Evolutionary conservation across 768 basidiomycete genomes (phyloP).

Genomic region (Tulasnella sp.): DNA sequence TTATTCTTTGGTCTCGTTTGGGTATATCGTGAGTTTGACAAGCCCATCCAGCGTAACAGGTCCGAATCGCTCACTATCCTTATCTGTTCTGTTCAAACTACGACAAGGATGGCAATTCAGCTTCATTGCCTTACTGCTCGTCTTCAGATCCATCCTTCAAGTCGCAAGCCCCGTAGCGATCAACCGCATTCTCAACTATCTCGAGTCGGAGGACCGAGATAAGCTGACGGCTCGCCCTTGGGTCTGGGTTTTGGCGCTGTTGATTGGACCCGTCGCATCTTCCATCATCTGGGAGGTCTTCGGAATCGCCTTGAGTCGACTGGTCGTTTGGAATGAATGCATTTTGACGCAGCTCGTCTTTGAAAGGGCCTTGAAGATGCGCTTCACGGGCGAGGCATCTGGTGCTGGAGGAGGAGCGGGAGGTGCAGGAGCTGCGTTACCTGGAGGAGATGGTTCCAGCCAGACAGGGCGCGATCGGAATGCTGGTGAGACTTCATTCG

Average conservation of each 20-base stretch:
- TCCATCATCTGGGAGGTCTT: slow-evolving; percentile 44
- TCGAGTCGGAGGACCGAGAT: slow-evolving; percentile 43
- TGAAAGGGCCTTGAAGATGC: slow-evolving; percentile 65
- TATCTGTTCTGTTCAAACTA: neutral
- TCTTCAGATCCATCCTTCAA: slow-evolving; percentile 13
- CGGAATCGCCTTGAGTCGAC: slow-evolving; percentile 36
- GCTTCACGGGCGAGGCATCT: slow-evolving; percentile 34
- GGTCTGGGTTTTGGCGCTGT: slow-evolving; percentile 34
- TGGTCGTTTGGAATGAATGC: slow-evolving; percentile 39
- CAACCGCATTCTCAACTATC: slow-evolving; percentile 32
- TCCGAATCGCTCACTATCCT: neutral
- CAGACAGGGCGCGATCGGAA: no score
- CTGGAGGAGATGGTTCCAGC: no score
- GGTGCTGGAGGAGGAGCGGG: neutral
- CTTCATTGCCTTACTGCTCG: neutral
- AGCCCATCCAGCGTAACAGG: neutral
- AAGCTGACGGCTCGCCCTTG: slow-evolving; percentile 46
- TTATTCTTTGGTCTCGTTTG: slow-evolving; percentile 24
- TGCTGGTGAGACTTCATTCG: no score
- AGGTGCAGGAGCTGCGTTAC: no score
- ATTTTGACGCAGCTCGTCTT: slow-evolving; percentile 60
- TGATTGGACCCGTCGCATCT: slow-evolving; percentile 23
- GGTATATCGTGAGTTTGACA: slow-evolving; percentile 20
- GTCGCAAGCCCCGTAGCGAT: neutral
- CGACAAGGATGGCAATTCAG: slow-evolving; percentile 18